Percentiles rank a stretch among this genome's conserved stretches.
These are phyloP conservation scores for Phytopythium helicoides DNA, from an alignment of 352 stramenopile genomes.

Conservation along the genomic window DNA sequence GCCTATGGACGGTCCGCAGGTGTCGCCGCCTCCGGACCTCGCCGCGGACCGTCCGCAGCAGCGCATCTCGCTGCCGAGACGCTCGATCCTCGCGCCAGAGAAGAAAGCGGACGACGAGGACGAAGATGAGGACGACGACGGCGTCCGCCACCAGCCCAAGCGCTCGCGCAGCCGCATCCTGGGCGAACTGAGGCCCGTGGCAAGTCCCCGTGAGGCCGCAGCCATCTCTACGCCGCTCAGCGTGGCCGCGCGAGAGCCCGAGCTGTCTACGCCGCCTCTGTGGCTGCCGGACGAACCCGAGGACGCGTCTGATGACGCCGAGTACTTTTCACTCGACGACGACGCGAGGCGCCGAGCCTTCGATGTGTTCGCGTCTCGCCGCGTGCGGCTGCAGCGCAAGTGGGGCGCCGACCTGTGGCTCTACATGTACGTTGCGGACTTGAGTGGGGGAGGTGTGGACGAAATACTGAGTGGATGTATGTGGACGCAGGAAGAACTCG, in stretches of 20 bases:
- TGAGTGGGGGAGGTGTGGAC: background rate
- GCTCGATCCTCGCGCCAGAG: slow-evolving; percentile 27
- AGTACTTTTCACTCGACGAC: slow-evolving; percentile 18
- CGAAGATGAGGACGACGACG: slow-evolving; percentile 17
- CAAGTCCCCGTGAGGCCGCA: slow-evolving; percentile 3
- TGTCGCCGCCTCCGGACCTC: slow-evolving; percentile 1
- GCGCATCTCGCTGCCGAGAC: slow-evolving; percentile 20
- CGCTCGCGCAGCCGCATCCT: slow-evolving; percentile 34
- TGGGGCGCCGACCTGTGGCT: slow-evolving; percentile 46
- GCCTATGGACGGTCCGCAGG: background rate
- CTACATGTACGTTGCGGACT: slow-evolving; percentile 48
- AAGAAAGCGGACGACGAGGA: slow-evolving; percentile 17
- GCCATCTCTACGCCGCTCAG: background rate
- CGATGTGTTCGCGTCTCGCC: slow-evolving; percentile 48
- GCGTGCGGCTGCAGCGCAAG: slow-evolving; percentile 39
- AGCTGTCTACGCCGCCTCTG: slow-evolving; percentile 11
- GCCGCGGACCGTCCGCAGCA: background rate
- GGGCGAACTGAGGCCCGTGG: slow-evolving; percentile 28
- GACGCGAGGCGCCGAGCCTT: slow-evolving; percentile 17
- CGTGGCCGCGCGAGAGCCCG: slow-evolving; percentile 4
- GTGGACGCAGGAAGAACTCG: slow-evolving; percentile 43
- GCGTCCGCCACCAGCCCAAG: slow-evolving; percentile 9
- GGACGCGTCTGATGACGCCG: slow-evolving; percentile 11
- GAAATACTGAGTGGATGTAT: slow-evolving; percentile 7
- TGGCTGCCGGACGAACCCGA: slow-evolving; percentile 17